Conservation (phyloP, 2,329 filamentous ascomycete species). For the Diaporthe batatas region DNA sequence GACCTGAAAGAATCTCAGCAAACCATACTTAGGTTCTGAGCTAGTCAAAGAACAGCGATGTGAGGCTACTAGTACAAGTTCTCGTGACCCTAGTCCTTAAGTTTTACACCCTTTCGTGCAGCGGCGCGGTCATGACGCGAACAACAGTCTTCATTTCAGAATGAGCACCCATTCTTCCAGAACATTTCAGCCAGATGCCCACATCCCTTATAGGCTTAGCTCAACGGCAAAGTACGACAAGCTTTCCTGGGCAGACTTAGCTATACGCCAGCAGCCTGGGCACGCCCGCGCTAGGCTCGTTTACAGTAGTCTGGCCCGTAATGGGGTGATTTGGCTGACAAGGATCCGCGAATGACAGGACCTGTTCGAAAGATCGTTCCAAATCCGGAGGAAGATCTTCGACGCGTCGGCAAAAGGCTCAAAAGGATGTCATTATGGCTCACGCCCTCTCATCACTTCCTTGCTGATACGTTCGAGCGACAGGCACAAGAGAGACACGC, state of each 20-base stretch:
- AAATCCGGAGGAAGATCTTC: neutral
- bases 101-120: neutral
- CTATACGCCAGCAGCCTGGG: neutral
- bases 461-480: too few relatives aligned
- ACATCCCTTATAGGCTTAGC: slow-evolving; percentile 1
- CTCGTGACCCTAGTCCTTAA: too few relatives aligned
- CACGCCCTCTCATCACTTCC: too few relatives aligned
- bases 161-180: neutral
- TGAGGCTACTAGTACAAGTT: too few relatives aligned
- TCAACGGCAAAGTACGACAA: slow-evolving; percentile 14
- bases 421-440: slow-evolving; percentile 7
- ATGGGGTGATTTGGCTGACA: neutral
- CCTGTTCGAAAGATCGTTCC: slow-evolving; percentile 3
- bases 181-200: neutral
- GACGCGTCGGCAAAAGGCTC: neutral
- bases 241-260: slow-evolving; percentile 10
- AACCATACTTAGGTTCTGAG: neutral
- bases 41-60: too few relatives aligned
- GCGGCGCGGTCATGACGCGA: neutral
- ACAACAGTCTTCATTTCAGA: neutral
- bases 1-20: neutral
- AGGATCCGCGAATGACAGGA: slow-evolving; percentile 8
- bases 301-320: neutral
- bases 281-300: slow-evolving; percentile 19
- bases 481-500: too few relatives aligned